Evolutionary conservation across 495 filamentous ascomycete genomes (phyloP).

Genomic region (Xylaria longipes): DNA sequence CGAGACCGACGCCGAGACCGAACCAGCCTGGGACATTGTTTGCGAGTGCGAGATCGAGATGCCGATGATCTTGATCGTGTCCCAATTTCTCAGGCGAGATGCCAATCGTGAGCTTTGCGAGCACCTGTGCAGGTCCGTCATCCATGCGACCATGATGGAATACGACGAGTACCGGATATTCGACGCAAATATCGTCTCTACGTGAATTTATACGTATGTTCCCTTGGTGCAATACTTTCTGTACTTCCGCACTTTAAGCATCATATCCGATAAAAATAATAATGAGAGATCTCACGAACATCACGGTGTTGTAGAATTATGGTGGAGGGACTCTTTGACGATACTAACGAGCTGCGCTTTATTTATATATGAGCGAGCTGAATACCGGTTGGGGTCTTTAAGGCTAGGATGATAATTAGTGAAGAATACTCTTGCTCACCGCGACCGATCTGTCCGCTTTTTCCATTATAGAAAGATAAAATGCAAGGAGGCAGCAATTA

Average conservation of each 20-base stretch:
- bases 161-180: conserved; percentile 5
- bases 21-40: conserved; percentile 16
- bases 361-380: not conserved
- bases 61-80: conserved; percentile 17
- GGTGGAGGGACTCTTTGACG: not conserved
- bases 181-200: not conserved
- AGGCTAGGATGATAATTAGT: not conserved
- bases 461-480: not conserved
- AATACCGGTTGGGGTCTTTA: not conserved
- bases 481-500: not conserved
- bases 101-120: conserved; percentile 25
- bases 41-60: conserved; percentile 27
- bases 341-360: not conserved
- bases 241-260: not conserved
- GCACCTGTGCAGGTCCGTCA: conserved; percentile 12
- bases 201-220: not conserved
- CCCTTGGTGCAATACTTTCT: not conserved
- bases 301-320: not conserved
- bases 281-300: not conserved
- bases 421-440: not conserved
- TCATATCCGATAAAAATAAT: not conserved
- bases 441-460: not conserved
- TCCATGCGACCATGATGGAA: not conserved
- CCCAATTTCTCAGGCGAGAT: conserved; percentile 15
- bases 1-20: conserved; percentile 17